Evolutionary conservation across 2,329 filamentous ascomycete genomes (phyloP).

Genomic region (Colletotrichum siamense): DNA sequence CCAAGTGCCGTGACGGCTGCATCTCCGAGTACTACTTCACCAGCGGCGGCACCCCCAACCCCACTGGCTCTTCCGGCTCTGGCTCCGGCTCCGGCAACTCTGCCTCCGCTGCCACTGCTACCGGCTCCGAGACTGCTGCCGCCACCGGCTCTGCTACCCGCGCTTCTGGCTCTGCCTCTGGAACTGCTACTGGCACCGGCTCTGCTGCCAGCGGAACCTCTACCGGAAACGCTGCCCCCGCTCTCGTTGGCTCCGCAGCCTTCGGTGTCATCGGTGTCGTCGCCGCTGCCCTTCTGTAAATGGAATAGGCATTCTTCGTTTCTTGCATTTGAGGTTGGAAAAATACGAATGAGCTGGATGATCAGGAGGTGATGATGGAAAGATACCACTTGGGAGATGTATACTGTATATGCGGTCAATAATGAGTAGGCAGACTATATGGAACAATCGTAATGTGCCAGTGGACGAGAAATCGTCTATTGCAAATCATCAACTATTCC

Average conservation of each 20-base stretch:
- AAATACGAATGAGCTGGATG: not conserved
- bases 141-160: conserved; percentile 16
- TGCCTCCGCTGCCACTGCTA: conserved; percentile 44
- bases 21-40: conserved; percentile 49
- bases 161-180: not conserved
- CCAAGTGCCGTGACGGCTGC: conserved; percentile 56
- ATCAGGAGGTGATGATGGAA: not conserved
- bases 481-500: not conserved
- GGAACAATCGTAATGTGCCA: conserved; percentile 6
- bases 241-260: conserved; percentile 44
- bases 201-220: conserved; percentile 27
- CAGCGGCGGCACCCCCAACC: conserved; percentile 27
- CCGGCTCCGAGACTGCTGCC: conserved; percentile 44
- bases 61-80: conserved; percentile 21
- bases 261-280: conserved; percentile 51
- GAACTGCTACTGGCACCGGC: conserved; percentile 26
- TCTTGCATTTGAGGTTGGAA: not conserved
- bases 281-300: conserved; percentile 57
- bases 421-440: not conserved
- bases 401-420: conserved; percentile 4
- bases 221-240: conserved; percentile 36
- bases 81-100: conserved; percentile 20
- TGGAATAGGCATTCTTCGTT: not conserved
- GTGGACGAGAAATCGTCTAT: not conserved
- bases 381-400: conserved; percentile 8